Evolutionary conservation across 1,139 yeast genomes (phyloP), one percentile per base, ranked within the genome.

Genomic region (Debaryomyces subglobosus): DNA sequence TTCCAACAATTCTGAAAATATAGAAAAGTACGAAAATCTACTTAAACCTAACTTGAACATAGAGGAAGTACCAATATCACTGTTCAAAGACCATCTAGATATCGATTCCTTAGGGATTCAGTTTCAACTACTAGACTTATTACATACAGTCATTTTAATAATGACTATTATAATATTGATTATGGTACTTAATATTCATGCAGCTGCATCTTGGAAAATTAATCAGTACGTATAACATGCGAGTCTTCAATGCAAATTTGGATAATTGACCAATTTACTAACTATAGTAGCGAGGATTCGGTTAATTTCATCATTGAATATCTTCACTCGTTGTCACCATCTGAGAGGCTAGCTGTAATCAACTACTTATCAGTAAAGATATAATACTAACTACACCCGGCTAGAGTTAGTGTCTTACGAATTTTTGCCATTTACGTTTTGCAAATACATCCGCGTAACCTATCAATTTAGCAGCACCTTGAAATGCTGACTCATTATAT

Each of bases 111-210:
- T 8, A 4, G 29, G 29, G 15, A 24, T 15, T 20, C 36, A 39
- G 24, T 13, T 18, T 13, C 38, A 38, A n/a, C 10, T 41, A 15
- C 21, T 45, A 23, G 51, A 49, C 20, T 9, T 46, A 16, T 36
- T 50, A 12, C 49, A 50, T 35, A 48, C 44, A 10, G 37, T 50
- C 4, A 48, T 50, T 9, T 36, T 50, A 32, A 27, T 38, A 10
- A 13, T 50, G 38, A 43, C 50, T 29, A 18, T 48, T 3, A 23
- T 50, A n/a, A 23, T 50, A 12, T 45, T 48, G 23, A 35, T 48
- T 5, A 45, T 48, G 51, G 44, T 44, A 6, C 38, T 48, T 39
- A 32, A 46, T 27, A 15, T 43, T 9, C 36, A 29, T 25, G 3
- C 34, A 33, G 30, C 38, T 21, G 21, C 30, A 21, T 27, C 49